Evolutionary conservation across 129 eudicot species (phyloP).

Genomic region (Flaveria linearis): DNA sequence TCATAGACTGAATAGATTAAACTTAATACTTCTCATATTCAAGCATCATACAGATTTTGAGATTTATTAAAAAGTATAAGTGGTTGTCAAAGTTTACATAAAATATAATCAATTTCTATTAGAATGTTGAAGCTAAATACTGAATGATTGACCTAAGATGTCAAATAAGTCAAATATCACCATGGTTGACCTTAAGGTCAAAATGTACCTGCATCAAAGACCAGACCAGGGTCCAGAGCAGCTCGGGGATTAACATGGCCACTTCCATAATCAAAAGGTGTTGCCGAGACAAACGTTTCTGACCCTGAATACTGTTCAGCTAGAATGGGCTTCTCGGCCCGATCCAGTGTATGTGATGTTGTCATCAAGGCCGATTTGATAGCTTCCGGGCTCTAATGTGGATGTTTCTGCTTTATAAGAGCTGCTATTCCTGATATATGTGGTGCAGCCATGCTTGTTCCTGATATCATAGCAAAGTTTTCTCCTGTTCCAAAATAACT

Average conservation of each 20-base stretch:
- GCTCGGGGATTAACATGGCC: conserved; percentile 97
- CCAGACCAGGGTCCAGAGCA: conserved; percentile 89
- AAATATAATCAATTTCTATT: no score
- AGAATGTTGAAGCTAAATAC: no score
- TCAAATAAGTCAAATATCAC: background rate
- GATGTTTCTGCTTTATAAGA: conserved; percentile 91
- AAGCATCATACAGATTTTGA: background rate
- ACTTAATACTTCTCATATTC: conserved; percentile 10
- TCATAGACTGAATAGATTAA: background rate
- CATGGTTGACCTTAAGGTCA: conserved; percentile 5
- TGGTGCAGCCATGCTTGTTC: conserved; percentile 99
- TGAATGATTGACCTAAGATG: no score
- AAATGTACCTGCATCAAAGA: conserved; percentile 83
- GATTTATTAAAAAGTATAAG: no score
- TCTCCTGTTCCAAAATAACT: conserved; percentile 64
- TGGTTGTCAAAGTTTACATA: no score
- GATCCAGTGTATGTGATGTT: conserved; percentile 68
- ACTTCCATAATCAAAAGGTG: conserved; percentile 97
- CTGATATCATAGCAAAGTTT: conserved; percentile 92
- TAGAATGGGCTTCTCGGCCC: conserved; percentile 81
- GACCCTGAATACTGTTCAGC: conserved; percentile 86
- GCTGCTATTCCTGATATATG: conserved; percentile 99
- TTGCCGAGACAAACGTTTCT: conserved; percentile 74
- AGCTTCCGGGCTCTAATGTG: conserved; percentile 98
- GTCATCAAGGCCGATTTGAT: conserved; percentile 98